Conservation (phyloP, 441 rosid species). For the Croton laevigatus region DNA sequence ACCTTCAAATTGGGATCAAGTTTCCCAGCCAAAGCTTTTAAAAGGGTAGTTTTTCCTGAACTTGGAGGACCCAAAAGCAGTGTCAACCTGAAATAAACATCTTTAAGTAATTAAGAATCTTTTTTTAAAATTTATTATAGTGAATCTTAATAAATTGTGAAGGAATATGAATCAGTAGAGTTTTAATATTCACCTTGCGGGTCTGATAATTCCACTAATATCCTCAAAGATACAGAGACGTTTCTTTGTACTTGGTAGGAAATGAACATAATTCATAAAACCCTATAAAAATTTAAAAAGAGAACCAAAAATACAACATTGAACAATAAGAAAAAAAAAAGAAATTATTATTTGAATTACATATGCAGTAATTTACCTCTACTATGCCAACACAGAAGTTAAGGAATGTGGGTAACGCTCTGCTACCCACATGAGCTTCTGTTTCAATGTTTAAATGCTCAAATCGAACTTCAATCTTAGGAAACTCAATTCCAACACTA, state of each 20-base stretch:
- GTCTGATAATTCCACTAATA: constrained; percentile 68
- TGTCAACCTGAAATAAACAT: constrained; percentile 36
- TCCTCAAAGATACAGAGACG: constrained; percentile 62
- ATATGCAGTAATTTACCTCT: constrained; percentile 35
- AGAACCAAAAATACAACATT: not conserved
- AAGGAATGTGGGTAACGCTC: constrained; percentile 60
- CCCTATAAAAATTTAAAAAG: constrained; percentile 29
- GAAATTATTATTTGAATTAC: not conserved
- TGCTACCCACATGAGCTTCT: constrained; percentile 62
- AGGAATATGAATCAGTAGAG: not conserved
- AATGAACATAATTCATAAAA: constrained; percentile 39
- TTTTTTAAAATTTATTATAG: not conserved
- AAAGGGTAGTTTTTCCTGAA: constrained; percentile 32
- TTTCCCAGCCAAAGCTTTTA: constrained; percentile 34
- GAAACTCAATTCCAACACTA: constrained; percentile 61
- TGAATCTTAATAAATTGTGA: not conserved
- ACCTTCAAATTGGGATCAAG: constrained; percentile 30
- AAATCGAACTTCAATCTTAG: constrained; percentile 67
- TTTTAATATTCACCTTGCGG: constrained; percentile 39
- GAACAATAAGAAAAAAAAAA: not conserved
- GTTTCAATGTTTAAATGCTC: constrained; percentile 63
- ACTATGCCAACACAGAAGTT: constrained; percentile 42
- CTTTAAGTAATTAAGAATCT: not conserved
- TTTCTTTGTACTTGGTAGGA: constrained; percentile 54
- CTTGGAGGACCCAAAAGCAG: constrained; percentile 44